Conservation (phyloP, 805 yeast genomes). For the Ogataea polymorpha region DNA sequence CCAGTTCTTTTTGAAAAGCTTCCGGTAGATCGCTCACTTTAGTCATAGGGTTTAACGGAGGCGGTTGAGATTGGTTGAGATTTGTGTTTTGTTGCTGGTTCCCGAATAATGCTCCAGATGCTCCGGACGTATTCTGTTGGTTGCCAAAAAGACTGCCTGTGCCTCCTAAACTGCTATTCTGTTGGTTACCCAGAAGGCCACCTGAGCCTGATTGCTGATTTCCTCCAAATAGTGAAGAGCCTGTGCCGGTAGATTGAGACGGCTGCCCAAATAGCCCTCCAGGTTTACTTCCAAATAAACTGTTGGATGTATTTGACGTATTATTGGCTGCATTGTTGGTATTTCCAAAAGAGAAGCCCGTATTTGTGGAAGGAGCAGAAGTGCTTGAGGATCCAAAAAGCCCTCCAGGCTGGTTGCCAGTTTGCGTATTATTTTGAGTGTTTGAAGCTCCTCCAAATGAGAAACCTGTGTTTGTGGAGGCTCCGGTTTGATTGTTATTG, state of each 20-base stretch:
- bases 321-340: constrained; percentile 5
- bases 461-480: constrained; percentile 12
- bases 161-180: background rate
- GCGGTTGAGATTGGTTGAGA: constrained; percentile 37
- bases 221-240: constrained; percentile 19
- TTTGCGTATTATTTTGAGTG: constrained; percentile 3
- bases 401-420: constrained; percentile 10
- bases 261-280: constrained; percentile 9
- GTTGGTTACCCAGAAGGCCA: constrained; percentile 7
- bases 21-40: constrained; percentile 72
- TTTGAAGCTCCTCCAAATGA: constrained; percentile 11
- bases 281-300: constrained; percentile 15
- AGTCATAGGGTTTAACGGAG: constrained; percentile 67
- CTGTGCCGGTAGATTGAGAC: constrained; percentile 1
- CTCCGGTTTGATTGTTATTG: background rate
- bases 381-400: constrained; percentile 9
- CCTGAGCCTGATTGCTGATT: constrained; percentile 7
- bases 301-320: constrained; percentile 3
- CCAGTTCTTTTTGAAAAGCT: constrained; percentile 63
- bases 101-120: constrained; percentile 22
- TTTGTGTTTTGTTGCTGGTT: constrained; percentile 30
- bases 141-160: constrained; percentile 8
- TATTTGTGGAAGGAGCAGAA: background rate
- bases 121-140: constrained; percentile 7
- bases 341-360: constrained; percentile 10